A percentile compares a stretch with the other conserved stretches of the same genome.
phyloP scores from a whole-genome alignment of 2,329 filamentous ascomycete species.

The Karstenula rhodostoma region DNA sequence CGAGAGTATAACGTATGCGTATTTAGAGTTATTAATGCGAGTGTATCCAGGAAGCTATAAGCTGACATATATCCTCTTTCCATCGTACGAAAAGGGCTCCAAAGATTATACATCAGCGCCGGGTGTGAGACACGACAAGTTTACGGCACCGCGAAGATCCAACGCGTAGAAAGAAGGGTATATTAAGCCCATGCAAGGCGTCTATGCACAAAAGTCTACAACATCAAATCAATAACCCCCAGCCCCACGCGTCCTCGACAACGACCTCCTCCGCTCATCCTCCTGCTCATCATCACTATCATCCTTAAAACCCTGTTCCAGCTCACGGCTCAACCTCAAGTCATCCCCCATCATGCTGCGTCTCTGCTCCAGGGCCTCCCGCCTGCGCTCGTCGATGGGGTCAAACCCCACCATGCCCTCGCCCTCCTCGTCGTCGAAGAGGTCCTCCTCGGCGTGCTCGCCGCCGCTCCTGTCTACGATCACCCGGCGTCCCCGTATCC shows the following conservation, averaged over 20 bases:
- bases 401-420: slow-evolving; percentile 58
- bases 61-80: too few relatives aligned
- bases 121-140: neutral
- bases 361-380: slow-evolving; percentile 51
- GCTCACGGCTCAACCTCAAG: slow-evolving; percentile 76
- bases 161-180: neutral
- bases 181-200: neutral
- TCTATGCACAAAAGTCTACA: neutral
- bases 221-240: neutral
- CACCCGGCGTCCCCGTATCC: slow-evolving; percentile 29
- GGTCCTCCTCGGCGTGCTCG: slow-evolving; percentile 47
- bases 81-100: too few relatives aligned
- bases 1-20: too few relatives aligned
- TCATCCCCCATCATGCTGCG: slow-evolving; percentile 57
- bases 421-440: slow-evolving; percentile 56
- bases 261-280: slow-evolving; percentile 32
- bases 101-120: too few relatives aligned
- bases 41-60: too few relatives aligned
- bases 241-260: slow-evolving; percentile 20
- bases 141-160: neutral
- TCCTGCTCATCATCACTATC: slow-evolving; percentile 70
- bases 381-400: slow-evolving; percentile 43
- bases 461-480: slow-evolving; percentile 41
- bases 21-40: too few relatives aligned
- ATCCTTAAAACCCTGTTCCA: slow-evolving; percentile 79